Evolutionary conservation across 1,139 yeast genomes (phyloP), one percentile per base, ranked within the genome.

Genomic region (Nadsonia commutata): DNA sequence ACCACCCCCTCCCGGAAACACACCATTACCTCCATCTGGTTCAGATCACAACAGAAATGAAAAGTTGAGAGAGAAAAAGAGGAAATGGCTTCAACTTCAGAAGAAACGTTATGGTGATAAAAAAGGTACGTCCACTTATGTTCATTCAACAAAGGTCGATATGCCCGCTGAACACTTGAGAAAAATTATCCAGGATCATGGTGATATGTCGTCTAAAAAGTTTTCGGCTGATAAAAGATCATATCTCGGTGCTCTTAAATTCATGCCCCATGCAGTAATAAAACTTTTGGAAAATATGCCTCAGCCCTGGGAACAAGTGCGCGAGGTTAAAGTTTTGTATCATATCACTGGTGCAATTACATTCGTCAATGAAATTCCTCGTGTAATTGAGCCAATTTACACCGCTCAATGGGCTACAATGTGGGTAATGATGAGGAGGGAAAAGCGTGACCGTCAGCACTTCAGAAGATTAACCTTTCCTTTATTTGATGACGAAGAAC

Each of bases 401-500:
- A 72, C 74, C 8, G 95, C 98, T 0, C 97, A 88, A 60, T 93
- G 99, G 99, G 88, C 95, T 1, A 71, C 94, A 0, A 72, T 78
- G 65, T 90, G 98, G 97, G 66, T 75, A 17, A 78, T 79, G 60
- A 90, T 93, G 99, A 72, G 97, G 55, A 70, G 90, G 44, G 98
- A 90, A 57, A 90, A 93, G 57, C 72, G 94, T 46, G 97, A 88
- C 57, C 70, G 98, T 50, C 70, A 78, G 38, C 94, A 84, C 57
- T 90, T 93, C 62, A 81, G 85, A 54, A 71, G 99, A 53, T 79
- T 90, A 82, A 71, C 86, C 45, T 82, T 90, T 52, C 99, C 99
- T 1, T 90, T 95, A 0, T 86, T 90, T 64, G 98, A 93, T 61
- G 99, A 93, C 57, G 98, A 93, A 58, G 97, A 88, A 58, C 95